A percentile compares a stretch with the other conserved stretches of the same genome.
phyloP scores from a whole-genome alignment of 257 asterid species.

The Anisodus acutangulus region DNA sequence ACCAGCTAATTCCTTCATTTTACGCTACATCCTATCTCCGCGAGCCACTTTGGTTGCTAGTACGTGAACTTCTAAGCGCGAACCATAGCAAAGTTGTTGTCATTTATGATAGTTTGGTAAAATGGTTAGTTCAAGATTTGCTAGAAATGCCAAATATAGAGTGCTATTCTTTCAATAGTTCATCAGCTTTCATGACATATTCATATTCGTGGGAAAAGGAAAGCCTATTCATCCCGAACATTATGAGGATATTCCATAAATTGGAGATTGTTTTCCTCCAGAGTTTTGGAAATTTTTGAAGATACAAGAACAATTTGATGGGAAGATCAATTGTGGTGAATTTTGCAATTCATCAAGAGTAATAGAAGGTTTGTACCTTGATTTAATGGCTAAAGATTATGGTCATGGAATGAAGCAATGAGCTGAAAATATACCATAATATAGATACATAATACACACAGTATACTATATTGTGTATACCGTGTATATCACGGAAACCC shows the following conservation, averaged over 20 bases:
- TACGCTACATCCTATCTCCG: constrained; percentile 48
- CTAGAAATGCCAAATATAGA: constrained; percentile 43
- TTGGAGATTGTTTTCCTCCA: constrained; percentile 51
- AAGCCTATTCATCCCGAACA: constrained; percentile 47
- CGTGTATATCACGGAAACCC: too few relatives aligned
- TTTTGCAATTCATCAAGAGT: constrained; percentile 60
- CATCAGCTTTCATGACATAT: constrained; percentile 50
- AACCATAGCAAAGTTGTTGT: constrained; percentile 44
- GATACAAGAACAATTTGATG: constrained; percentile 26
- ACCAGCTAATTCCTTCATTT: constrained; percentile 47
- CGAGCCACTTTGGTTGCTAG: constrained; percentile 39
- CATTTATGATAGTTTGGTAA: constrained; percentile 53
- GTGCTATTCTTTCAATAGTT: constrained; percentile 53
- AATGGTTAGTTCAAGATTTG: constrained; percentile 55
- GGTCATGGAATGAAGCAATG: constrained; percentile 47
- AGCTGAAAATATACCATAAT: constrained; percentile 37
- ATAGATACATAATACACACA: too few relatives aligned
- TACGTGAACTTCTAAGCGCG: constrained; percentile 28
- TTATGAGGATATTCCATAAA: constrained; percentile 39
- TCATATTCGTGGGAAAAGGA: constrained; percentile 58
- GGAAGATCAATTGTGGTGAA: constrained; percentile 48
- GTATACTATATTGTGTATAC: too few relatives aligned
- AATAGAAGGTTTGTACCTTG: constrained; percentile 55
- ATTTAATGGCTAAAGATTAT: constrained; percentile 39
- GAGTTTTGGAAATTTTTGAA: constrained; percentile 45